Evolutionary conservation across 73 alveolate species (phyloP).

Genomic region (Uronychia setigera): DNA sequence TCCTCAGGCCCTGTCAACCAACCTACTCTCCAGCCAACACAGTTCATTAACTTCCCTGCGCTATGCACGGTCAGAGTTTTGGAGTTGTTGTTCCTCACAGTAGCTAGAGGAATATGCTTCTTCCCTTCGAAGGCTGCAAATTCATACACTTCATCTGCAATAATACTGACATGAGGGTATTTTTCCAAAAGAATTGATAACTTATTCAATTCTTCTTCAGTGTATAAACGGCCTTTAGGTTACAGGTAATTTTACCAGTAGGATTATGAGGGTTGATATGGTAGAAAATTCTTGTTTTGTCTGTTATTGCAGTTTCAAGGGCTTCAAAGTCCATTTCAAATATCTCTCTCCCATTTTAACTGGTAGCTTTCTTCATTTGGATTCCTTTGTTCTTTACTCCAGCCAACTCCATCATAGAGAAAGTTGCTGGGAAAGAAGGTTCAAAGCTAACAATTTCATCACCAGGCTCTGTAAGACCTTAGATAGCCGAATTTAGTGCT

Average conservation of each 20-base stretch:
- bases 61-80: constrained; percentile 63
- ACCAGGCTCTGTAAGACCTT: constrained; percentile 35
- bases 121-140: constrained; percentile 55
- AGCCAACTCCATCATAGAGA: constrained; percentile 26
- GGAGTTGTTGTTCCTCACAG: constrained; percentile 56
- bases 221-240: neutral
- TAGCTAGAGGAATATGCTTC: constrained; percentile 6
- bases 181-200: constrained; percentile 56
- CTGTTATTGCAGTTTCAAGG: constrained; percentile 58
- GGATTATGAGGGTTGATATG: constrained; percentile 78
- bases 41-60: constrained; percentile 74
- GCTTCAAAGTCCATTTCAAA: constrained; percentile 62
- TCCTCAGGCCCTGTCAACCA: constrained; percentile 62
- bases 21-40: constrained; percentile 77
- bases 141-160: constrained; percentile 75
- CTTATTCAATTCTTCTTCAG: constrained; percentile 55
- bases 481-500: constrained; percentile 49
- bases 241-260: constrained; percentile 53
- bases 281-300: constrained; percentile 61
- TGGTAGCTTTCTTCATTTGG: constrained; percentile 20
- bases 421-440: constrained; percentile 51
- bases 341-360: constrained; percentile 11
- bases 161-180: constrained; percentile 46
- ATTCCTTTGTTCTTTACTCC: constrained; percentile 52
- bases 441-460: constrained; percentile 65